A percentile compares a stretch with the other conserved stretches of the same genome.
Conservation (phyloP, 495 filamentous ascomycete species). For the Penicillium malachiteum region DNA sequence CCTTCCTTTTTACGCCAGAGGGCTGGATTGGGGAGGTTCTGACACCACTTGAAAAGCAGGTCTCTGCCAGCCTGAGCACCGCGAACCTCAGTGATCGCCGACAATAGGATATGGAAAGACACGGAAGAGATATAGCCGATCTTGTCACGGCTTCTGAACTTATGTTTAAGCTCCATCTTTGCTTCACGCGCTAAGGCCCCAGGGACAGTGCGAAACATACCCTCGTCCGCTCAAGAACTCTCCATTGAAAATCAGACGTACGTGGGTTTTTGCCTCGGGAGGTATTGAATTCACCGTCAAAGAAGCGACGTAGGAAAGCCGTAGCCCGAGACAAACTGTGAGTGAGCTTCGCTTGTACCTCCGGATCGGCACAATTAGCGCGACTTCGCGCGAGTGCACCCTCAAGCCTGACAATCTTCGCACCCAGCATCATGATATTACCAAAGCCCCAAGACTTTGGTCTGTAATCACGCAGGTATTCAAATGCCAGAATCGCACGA, state of each 20-base stretch:
- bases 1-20: slow-evolving; percentile 27
- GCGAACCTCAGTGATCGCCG: slow-evolving; percentile 45
- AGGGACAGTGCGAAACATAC: slow-evolving; percentile 28
- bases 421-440: slow-evolving; percentile 43
- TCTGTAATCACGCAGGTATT: slow-evolving; percentile 39
- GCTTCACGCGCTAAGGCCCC: slow-evolving; percentile 23
- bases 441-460: slow-evolving; percentile 48
- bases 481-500: slow-evolving; percentile 41
- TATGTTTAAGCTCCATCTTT: slow-evolving; percentile 15
- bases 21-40: slow-evolving; percentile 20
- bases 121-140: slow-evolving; percentile 29
- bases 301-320: slow-evolving; percentile 32
- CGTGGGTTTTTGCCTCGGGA: slow-evolving; percentile 14
- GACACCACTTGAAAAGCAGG: slow-evolving; percentile 47
- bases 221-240: slow-evolving; percentile 25
- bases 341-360: slow-evolving; percentile 4
- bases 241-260: slow-evolving; percentile 26
- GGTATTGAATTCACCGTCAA: slow-evolving; percentile 34
- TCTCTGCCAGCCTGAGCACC: slow-evolving; percentile 42
- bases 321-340: slow-evolving; percentile 26
- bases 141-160: slow-evolving; percentile 11
- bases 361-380: background rate
- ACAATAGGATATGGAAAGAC: slow-evolving; percentile 50
- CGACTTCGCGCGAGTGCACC: slow-evolving; percentile 16
- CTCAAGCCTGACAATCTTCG: slow-evolving; percentile 41